Conservation (phyloP, 768 basidiomycete genomes). For the Baorangia bicolor region DNA sequence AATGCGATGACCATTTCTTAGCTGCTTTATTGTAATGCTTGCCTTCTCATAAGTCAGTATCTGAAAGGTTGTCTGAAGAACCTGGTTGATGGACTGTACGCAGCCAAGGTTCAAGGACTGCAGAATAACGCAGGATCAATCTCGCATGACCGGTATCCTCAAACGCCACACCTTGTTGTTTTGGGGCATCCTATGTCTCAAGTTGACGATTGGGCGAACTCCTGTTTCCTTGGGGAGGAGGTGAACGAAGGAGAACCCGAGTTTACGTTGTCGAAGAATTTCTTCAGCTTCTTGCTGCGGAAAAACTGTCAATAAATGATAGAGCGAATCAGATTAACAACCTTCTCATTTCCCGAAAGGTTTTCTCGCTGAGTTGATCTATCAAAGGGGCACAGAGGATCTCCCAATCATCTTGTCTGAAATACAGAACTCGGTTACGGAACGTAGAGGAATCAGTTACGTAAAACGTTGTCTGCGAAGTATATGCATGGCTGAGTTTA, state of each 20-base stretch:
- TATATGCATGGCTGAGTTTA: neutral
- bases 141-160: neutral
- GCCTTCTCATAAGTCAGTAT: constrained; percentile 91
- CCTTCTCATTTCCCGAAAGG: constrained; percentile 73
- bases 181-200: constrained; percentile 51
- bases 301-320: neutral
- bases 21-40: neutral
- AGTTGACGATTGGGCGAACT: constrained; percentile 91
- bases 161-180: constrained; percentile 31
- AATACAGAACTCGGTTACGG: constrained; percentile 82
- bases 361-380: constrained; percentile 63
- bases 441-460: constrained; percentile 89
- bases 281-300: constrained; percentile 61
- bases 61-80: constrained; percentile 80
- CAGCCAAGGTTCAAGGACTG: constrained; percentile 34
- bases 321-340: constrained; percentile 25
- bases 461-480: constrained; percentile 82
- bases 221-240: constrained; percentile 94
- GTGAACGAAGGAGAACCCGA: constrained; percentile 85
- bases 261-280: constrained; percentile 62
- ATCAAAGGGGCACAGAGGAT: constrained; percentile 78
- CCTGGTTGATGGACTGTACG: constrained; percentile 79
- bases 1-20: neutral
- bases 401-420: constrained; percentile 95
- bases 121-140: neutral